These are phyloP conservation scores for Leccinum huronense DNA, from an alignment of 1,284 basidiomycete species.

Conservation along the genomic window DNA sequence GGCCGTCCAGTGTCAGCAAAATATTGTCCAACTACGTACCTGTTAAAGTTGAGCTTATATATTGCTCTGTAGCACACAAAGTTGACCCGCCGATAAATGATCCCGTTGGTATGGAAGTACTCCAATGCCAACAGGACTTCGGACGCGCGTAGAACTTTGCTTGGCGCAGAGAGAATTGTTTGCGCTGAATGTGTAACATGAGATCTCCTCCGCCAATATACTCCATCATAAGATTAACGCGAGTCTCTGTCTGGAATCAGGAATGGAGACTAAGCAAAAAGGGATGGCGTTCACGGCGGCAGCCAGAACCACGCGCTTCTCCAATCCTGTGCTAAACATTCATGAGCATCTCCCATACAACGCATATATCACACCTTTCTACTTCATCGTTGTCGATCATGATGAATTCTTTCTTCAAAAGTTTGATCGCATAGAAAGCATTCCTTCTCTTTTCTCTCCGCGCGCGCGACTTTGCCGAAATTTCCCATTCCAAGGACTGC, in stretches of 20 bases:
- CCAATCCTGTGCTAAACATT: slow-evolving; percentile 84
- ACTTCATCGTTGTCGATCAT: slow-evolving; percentile 98
- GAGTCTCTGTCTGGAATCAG: slow-evolving; percentile 99
- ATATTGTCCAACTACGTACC: slow-evolving; percentile 99
- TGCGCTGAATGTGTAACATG: slow-evolving; percentile 90
- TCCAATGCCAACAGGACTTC: slow-evolving; percentile 96
- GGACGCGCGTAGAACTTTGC: slow-evolving; percentile 97
- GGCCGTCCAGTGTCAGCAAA: slow-evolving; percentile 92
- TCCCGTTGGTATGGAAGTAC: slow-evolving; percentile 98
- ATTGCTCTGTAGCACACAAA: background rate
- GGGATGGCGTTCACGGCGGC: slow-evolving; percentile 97
- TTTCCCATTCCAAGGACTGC: slow-evolving; percentile 99
- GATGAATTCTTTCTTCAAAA: slow-evolving; percentile 99
- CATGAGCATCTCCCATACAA: slow-evolving; percentile 12
- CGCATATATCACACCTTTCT: slow-evolving; percentile 67
- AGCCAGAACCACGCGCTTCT: slow-evolving; percentile 97
- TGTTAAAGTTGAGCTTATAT: slow-evolving; percentile 35
- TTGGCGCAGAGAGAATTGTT: slow-evolving; percentile 92
- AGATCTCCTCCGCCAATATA: slow-evolving; percentile 96
- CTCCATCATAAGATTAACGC: slow-evolving; percentile 93
- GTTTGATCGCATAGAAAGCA: slow-evolving; percentile 97
- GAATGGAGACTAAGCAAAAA: slow-evolving; percentile 97
- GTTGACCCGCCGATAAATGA: slow-evolving; percentile 84
- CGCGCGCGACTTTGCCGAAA: slow-evolving; percentile 99
- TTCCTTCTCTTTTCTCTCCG: slow-evolving; percentile 93